Base-by-base conservation (phyloP, 306 rosid genomes). In the Fagus sylvatica region DNA sequence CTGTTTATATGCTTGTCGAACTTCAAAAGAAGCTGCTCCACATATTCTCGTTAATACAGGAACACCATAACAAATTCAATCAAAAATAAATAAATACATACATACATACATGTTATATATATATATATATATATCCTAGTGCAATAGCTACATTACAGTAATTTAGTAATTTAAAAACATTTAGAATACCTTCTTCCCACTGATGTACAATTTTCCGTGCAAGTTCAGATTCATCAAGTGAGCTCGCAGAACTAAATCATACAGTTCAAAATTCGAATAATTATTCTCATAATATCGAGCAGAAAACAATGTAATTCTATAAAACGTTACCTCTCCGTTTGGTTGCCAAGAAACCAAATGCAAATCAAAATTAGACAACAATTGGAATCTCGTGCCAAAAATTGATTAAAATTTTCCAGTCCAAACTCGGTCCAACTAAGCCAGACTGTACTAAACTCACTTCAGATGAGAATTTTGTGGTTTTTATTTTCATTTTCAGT, bases 1-100 rank as follows among this genome's bases (percentile, higher is more conserved):
- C 78, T 90, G 88, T 82, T 84, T 90, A 84, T 89, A 85, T 42
- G 85, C 88, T 67, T 82, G 86, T 55, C 90, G 78, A 48, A 79
- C 79, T 64, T 88, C 86, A 51, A 69, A 33, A 34, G 88, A 77
- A 74, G 88, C 90, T 88, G 83, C 79, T 69, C 82, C 73, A 79
- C 69, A 70, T 34, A 68, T 71, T 76, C 55, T 40, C 28, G 56
- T 39, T 53, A 61, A 30, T 34, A 66, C 36, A 55, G 19, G 79
- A 55, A 39, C 12, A 61, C 12, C 13, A 46, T 66, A 49, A 42
- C 17, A 55, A 67, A 33, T 43, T 57, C 61, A 30, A 76, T 5
- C 30, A 46, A 33, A 17, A 6, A 72, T 49, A 49, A 17, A 56
- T 22, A 56, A 17, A 56, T 22, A 56, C 62, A 56, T 8, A 15